A percentile compares a stretch with the other conserved stretches of the same genome.
Evolutionary conservation across 108 stramenopile species (phyloP).

Genomic region (Skeletonema grethae): DNA sequence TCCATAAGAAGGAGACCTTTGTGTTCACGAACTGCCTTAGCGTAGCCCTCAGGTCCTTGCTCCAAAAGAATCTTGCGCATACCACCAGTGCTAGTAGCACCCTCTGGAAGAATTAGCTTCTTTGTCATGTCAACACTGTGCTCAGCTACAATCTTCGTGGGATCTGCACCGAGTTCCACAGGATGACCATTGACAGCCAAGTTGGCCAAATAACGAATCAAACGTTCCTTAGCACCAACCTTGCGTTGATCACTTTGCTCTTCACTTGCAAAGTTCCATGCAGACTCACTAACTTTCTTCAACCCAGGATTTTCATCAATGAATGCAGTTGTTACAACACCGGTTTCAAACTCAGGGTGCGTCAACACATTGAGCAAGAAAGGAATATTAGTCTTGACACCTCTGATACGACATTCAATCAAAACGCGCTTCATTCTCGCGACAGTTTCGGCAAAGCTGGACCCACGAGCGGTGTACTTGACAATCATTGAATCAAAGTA

Average conservation of each 20-base stretch:
- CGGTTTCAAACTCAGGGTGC: conserved; percentile 86
- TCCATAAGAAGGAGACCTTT: conserved; percentile 92
- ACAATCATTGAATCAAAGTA: conserved; percentile 94
- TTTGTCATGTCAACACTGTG: conserved; percentile 38
- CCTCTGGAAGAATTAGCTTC: conserved; percentile 48
- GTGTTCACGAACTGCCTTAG: conserved; percentile 88
- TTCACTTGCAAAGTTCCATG: conserved; percentile 74
- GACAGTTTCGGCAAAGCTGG: conserved; percentile 68
- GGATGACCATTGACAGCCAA: conserved; percentile 92
- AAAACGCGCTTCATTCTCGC: conserved; percentile 86
- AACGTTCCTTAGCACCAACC: conserved; percentile 64
- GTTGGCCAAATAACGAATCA: conserved; percentile 83
- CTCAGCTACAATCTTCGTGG: conserved; percentile 47
- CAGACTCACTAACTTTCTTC: conserved; percentile 56
- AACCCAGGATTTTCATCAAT: conserved; percentile 83
- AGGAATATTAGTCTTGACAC: conserved; percentile 87
- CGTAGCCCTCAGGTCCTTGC: conserved; percentile 90
- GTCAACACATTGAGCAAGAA: conserved; percentile 87
- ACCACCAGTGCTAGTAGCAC: conserved; percentile 16
- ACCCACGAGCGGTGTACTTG: conserved; percentile 89
- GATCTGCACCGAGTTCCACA: conserved; percentile 83
- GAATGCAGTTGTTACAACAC: conserved; percentile 83
- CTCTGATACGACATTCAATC: conserved; percentile 88
- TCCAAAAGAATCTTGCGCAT: conserved; percentile 53
- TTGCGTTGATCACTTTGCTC: conserved; percentile 64